These are phyloP conservation scores for Friedmanniomyces endolithicus DNA, from an alignment of 495 filamentous ascomycete genomes.

Conservation along the genomic window DNA sequence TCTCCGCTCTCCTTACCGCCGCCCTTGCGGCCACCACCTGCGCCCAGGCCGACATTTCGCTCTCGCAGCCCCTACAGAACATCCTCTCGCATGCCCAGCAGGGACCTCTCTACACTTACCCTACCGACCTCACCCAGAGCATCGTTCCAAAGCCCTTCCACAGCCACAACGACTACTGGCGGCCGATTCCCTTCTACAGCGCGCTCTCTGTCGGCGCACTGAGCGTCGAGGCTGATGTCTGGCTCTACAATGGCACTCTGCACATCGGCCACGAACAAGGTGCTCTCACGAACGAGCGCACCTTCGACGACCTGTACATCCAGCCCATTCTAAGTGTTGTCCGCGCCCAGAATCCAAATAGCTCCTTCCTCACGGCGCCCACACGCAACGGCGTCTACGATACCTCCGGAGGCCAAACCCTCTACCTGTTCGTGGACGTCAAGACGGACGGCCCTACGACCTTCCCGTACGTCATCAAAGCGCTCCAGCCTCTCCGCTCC, in stretches of 20 bases:
- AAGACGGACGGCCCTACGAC: constrained; percentile 28
- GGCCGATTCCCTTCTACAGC: constrained; percentile 23
- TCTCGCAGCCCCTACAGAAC: constrained; percentile 26
- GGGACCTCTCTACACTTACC: constrained; percentile 28
- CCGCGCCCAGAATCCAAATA: constrained; percentile 26
- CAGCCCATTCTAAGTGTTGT: constrained; percentile 30
- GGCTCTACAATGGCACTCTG: constrained; percentile 30
- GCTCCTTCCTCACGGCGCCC: constrained; percentile 20
- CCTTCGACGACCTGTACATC: constrained; percentile 32
- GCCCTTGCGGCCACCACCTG: constrained; percentile 5
- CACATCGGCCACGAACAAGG: constrained; percentile 31
- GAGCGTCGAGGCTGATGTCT: constrained; percentile 31
- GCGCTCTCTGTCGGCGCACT: constrained; percentile 29
- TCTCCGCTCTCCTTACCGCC: constrained; percentile 2
- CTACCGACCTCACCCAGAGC: constrained; percentile 30
- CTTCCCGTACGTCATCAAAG: constrained; percentile 25
- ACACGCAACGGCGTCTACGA: constrained; percentile 32
- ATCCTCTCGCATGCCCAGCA: constrained; percentile 27
- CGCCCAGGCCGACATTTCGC: constrained; percentile 15
- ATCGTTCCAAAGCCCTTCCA: constrained; percentile 32
- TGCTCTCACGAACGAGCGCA: constrained; percentile 28
- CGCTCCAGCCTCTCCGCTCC: constrained; percentile 24
- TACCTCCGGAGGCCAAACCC: constrained; percentile 26
- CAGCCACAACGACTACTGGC: constrained; percentile 35
- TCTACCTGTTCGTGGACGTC: constrained; percentile 34